Evolutionary conservation across 106 monocot genomes (phyloP), one percentile per base, ranked within the genome.

Genomic region (Dendrobium catenatum): DNA sequence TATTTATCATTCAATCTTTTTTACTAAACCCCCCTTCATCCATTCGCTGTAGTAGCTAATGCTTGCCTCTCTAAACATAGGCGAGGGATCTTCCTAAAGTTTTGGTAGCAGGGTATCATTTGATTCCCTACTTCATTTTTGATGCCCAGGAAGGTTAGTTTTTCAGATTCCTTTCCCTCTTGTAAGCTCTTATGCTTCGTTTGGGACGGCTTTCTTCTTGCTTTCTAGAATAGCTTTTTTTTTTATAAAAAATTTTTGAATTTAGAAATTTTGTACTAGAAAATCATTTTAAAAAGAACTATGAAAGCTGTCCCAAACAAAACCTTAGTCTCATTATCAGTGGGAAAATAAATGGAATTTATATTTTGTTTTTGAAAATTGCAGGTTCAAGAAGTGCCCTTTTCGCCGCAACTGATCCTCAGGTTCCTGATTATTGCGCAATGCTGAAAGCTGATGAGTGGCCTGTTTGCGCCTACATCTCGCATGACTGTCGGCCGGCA

Each of bases 401-500:
- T 7, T 99, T 95, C 81, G 91, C 95, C 1, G 88, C 93, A 26
- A 85, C 91, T 0, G 98, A 99, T 81, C 91, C 98, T 19, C 95
- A 99, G 78, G 82, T 95, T 31, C 88, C 81, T n/a, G 98, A 99
- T 19, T 99, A 99, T 83, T 91, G 95, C 61, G 87, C 78, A 41
- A 56, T 85, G 55, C 58, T 99, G 78, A 99, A 93, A 83, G 79
- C 86, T 1, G 95, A 99, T 67, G 93, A 99, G 70, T 95, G 98
- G 98, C 98, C 95, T 19, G 93, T 91, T 44, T 99, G 95, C 73
- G 80, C 98, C 24, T 99, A 85, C 75, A 87, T 99, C 42, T 87
- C 91, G 0, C 83, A 88, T 13, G 95, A 99, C 40, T 99, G 95
- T 59, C 88, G 95, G 15, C 98, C 98, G 19, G 86, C 82, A 75